Evolutionary conservation across 2,329 filamentous ascomycete genomes (phyloP).

Genomic region (Aspergillus aculeatinus): DNA sequence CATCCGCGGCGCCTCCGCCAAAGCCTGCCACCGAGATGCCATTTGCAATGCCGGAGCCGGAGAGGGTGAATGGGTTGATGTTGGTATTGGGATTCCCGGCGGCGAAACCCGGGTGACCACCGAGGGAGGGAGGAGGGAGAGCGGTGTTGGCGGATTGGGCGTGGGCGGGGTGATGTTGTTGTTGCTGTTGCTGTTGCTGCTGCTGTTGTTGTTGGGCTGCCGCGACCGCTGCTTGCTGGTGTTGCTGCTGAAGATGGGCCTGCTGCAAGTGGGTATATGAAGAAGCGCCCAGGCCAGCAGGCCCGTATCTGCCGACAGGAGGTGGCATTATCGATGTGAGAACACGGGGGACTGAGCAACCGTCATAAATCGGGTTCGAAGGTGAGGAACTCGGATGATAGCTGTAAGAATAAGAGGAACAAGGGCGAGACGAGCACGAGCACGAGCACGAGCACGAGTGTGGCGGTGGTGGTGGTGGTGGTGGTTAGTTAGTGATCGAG

Average conservation of each 20-base stretch:
- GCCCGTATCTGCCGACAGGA: constrained; percentile 58
- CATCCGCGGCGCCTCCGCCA: constrained; percentile 55
- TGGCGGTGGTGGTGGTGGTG: not conserved
- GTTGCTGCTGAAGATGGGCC: constrained; percentile 45
- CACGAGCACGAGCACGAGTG: not conserved
- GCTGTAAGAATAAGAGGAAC: not conserved
- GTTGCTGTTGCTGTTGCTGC: constrained; percentile 37
- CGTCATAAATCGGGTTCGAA: constrained; percentile 14
- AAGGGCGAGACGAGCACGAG: constrained; percentile 6
- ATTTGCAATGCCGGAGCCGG: constrained; percentile 52
- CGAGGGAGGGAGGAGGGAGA: constrained; percentile 59
- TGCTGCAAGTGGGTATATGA: constrained; percentile 60
- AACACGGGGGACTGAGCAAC: constrained; percentile 12
- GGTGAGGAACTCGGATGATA: not conserved
- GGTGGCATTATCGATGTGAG: constrained; percentile 52
- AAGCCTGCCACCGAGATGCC: constrained; percentile 59
- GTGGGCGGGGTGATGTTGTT: constrained; percentile 44
- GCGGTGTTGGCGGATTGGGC: constrained; percentile 48
- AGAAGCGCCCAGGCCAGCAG: constrained; percentile 58
- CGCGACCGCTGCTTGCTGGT: not conserved
- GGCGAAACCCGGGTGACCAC: constrained; percentile 69
- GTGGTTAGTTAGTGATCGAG: constrained; percentile 14
- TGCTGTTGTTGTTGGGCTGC: not conserved
- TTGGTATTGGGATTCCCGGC: constrained; percentile 61
- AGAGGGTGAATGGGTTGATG: constrained; percentile 63